Evolutionary conservation across 306 rosid species (phyloP).

Genomic region (Nissolia schottii): DNA sequence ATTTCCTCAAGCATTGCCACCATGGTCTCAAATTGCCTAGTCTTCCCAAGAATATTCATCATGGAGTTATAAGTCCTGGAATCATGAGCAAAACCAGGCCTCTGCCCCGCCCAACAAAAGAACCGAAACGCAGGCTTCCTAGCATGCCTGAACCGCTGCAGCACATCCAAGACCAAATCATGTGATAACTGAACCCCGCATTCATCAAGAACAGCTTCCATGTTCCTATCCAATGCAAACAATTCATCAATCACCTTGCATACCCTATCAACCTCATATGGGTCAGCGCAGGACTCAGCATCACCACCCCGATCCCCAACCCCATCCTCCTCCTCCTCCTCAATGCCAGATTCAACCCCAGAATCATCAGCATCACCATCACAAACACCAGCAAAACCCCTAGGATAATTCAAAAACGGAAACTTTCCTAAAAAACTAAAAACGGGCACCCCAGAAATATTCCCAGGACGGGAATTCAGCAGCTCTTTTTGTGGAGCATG

Average conservation of each 20-base stretch:
- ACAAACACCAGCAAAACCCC: constrained; percentile 30
- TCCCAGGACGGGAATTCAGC: constrained; percentile 27
- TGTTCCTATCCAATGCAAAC: constrained; percentile 85
- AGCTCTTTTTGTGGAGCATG: constrained; percentile 52
- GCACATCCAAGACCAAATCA: constrained; percentile 76
- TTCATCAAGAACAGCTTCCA: constrained; percentile 90
- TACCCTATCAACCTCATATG: constrained; percentile 57
- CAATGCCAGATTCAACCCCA: constrained; percentile 39
- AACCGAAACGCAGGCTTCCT: constrained; percentile 87
- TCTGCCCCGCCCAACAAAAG: constrained; percentile 80
- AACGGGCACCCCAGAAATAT: background rate
- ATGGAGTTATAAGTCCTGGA: constrained; percentile 62
- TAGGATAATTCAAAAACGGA: background rate
- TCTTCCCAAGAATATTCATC: constrained; percentile 76
- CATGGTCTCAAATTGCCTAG: constrained; percentile 91
- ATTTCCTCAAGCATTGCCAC: constrained; percentile 82
- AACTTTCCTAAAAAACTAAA: constrained; percentile 14
- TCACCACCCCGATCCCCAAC: constrained; percentile 6
- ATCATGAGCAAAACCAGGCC: constrained; percentile 61
- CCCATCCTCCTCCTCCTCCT: background rate
- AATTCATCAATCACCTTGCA: constrained; percentile 88
- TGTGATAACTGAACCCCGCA: constrained; percentile 53
- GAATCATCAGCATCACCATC: constrained; percentile 28
- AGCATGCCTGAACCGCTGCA: constrained; percentile 73
- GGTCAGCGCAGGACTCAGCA: constrained; percentile 41